Conservation (phyloP, 1,284 basidiomycete genomes). For the Flammula alnicola region DNA sequence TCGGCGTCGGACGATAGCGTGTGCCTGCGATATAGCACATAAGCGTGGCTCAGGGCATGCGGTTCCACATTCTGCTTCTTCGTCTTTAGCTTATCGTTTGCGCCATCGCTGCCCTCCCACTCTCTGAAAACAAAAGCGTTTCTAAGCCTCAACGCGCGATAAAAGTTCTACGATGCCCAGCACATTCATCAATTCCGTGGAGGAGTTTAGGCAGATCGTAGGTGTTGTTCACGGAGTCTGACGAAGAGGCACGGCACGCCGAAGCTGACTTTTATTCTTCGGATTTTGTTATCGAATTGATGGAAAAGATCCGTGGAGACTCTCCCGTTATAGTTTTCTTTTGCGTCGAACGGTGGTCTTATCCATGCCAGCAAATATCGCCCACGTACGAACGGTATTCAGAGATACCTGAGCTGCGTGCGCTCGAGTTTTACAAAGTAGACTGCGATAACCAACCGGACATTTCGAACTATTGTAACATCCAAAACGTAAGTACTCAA, state of each 20-base stretch:
- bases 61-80: slow-evolving; percentile 2
- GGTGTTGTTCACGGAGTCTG: neutral
- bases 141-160: neutral
- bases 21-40: slow-evolving; percentile 8
- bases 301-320: slow-evolving; percentile 3
- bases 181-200: slow-evolving; percentile 2
- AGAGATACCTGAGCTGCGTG: slow-evolving; percentile 5
- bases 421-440: slow-evolving; percentile 15
- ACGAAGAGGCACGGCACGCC: too few species aligned
- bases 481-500: slow-evolving; percentile 5
- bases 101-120: neutral
- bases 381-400: slow-evolving; percentile 13
- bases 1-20: slow-evolving; percentile 4
- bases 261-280: too few species aligned
- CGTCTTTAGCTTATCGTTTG: neutral
- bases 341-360: slow-evolving; percentile 15
- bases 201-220: slow-evolving; percentile 12
- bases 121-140: neutral
- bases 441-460: slow-evolving; percentile 20
- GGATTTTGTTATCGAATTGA: neutral
- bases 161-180: neutral
- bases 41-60: neutral
- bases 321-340: slow-evolving; percentile 18
- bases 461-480: slow-evolving; percentile 8
- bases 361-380: slow-evolving; percentile 12